Percentiles rank a stretch among this genome's conserved stretches.
These are phyloP conservation scores for Mallotus nudiflorus DNA, from an alignment of 345 rosid genomes.

Conservation along the genomic window DNA sequence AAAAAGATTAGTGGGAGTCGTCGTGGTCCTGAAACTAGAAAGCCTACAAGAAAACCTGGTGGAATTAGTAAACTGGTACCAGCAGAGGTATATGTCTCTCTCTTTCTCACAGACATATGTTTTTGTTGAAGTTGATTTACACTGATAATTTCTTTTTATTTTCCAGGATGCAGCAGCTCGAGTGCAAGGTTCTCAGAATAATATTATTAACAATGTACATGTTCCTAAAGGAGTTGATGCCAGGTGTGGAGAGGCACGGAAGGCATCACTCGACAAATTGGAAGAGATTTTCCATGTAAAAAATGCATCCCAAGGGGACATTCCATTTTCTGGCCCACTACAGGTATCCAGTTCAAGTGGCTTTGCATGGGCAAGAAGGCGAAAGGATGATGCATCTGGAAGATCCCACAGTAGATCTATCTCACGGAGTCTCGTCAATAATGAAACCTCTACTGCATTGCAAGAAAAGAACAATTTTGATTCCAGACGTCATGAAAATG, in stretches of 20 bases:
- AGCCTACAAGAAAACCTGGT: conserved; percentile 56
- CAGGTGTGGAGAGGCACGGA: conserved; percentile 46
- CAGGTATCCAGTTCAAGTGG: conserved; percentile 85
- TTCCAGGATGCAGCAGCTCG: conserved; percentile 58
- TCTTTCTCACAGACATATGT: not conserved
- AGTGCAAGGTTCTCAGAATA: conserved; percentile 37
- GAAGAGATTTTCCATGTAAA: conserved; percentile 70
- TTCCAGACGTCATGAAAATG: conserved; percentile 42
- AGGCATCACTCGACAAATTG: conserved; percentile 43
- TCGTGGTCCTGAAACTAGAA: conserved; percentile 65
- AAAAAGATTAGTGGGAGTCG: conserved; percentile 59
- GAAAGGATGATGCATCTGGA: conserved; percentile 55
- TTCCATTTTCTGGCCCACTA: conserved; percentile 85
- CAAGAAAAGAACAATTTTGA: conserved; percentile 46
- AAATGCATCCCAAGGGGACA: conserved; percentile 87
- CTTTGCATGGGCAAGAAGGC: conserved; percentile 91
- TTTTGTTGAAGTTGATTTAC: conserved; percentile 8
- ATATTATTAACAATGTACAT: conserved; percentile 24
- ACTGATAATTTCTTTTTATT: conserved; percentile 15
- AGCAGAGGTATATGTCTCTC: conserved; percentile 52
- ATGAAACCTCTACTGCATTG: conserved; percentile 45
- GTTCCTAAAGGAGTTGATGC: conserved; percentile 35
- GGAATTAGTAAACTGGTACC: conserved; percentile 71
- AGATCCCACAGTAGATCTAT: conserved; percentile 58
- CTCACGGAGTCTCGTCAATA: conserved; percentile 60